Percentiles rank a stretch among this genome's conserved stretches.
Evolutionary conservation across 352 stramenopile genomes (phyloP).

Genomic region (Phytophthora sp.): DNA sequence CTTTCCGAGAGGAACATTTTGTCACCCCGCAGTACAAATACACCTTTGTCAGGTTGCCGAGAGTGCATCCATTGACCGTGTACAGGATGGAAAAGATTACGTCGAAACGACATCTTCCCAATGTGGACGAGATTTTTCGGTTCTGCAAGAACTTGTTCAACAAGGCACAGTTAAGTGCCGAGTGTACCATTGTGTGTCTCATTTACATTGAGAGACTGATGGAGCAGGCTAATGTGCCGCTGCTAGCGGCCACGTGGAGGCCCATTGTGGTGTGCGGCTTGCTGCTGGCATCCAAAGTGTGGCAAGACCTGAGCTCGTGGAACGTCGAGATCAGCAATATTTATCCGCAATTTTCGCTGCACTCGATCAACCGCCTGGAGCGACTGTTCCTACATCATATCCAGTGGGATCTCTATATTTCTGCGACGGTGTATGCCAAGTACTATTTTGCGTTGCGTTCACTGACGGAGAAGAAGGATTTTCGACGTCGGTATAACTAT

Average conservation of each 20-base stretch:
- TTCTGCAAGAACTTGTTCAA: constrained; percentile 97
- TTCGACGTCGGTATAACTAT: constrained; percentile 90
- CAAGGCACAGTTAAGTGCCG: constrained; percentile 95
- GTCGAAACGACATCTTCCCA: constrained; percentile 84
- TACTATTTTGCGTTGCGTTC: constrained; percentile 99
- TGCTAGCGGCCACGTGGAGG: constrained; percentile 96
- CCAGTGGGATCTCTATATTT: constrained; percentile 99
- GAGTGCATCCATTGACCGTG: constrained; percentile 75
- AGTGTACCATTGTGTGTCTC: constrained; percentile 98
- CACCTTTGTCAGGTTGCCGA: constrained; percentile 79
- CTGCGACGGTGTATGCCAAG: constrained; percentile 94
- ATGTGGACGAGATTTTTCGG: constrained; percentile 92
- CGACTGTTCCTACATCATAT: constrained; percentile 96
- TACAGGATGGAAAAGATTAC: constrained; percentile 89
- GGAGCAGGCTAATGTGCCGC: constrained; percentile 95
- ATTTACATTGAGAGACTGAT: constrained; percentile 99
- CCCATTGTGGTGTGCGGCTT: constrained; percentile 98
- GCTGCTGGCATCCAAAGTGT: constrained; percentile 98
- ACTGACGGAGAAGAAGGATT: constrained; percentile 91
- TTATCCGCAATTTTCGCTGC: constrained; percentile 98
- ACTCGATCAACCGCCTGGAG: constrained; percentile 98
- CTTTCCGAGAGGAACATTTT: constrained; percentile 90
- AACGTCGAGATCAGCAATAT: constrained; percentile 98
- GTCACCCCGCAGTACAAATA: constrained; percentile 91
- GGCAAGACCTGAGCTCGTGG: constrained; percentile 98